These are phyloP conservation scores for Artemisia tridentata DNA, from an alignment of 129 eudicot species.

Conservation along the genomic window DNA sequence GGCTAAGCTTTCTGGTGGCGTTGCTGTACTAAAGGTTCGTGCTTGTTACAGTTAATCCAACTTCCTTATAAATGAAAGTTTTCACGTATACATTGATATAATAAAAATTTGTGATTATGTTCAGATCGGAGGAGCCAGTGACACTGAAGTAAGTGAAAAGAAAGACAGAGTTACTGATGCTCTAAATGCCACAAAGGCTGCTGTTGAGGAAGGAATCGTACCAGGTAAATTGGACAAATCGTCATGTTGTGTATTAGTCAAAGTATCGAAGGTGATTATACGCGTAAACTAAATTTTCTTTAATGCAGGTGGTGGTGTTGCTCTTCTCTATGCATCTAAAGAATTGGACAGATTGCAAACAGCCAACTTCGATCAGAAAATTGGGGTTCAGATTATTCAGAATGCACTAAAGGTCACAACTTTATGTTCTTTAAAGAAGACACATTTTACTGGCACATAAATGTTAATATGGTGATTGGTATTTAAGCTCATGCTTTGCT, in stretches of 20 bases:
- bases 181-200: constrained; percentile 91
- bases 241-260: too few relatives aligned
- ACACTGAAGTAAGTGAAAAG: constrained; percentile 83
- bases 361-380: constrained; percentile 82
- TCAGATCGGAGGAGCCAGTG: constrained; percentile 94
- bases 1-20: constrained; percentile 93
- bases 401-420: constrained; percentile 72
- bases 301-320: constrained; percentile 83
- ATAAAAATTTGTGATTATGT: background rate
- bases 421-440: too few relatives aligned
- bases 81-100: background rate
- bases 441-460: too few relatives aligned
- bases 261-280: too few relatives aligned
- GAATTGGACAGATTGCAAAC: constrained; percentile 63
- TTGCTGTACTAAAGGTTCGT: constrained; percentile 84
- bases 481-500: too few relatives aligned
- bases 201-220: constrained; percentile 90
- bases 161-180: constrained; percentile 92
- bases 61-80: background rate
- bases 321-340: constrained; percentile 79
- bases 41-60: background rate
- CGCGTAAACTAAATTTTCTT: background rate
- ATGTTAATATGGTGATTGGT: too few relatives aligned
- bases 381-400: constrained; percentile 81
- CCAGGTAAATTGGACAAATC: constrained; percentile 42